Evolutionary conservation across 371 early-diverging fungal species (phyloP).

Genomic region (Actinomortierella ambigua): DNA sequence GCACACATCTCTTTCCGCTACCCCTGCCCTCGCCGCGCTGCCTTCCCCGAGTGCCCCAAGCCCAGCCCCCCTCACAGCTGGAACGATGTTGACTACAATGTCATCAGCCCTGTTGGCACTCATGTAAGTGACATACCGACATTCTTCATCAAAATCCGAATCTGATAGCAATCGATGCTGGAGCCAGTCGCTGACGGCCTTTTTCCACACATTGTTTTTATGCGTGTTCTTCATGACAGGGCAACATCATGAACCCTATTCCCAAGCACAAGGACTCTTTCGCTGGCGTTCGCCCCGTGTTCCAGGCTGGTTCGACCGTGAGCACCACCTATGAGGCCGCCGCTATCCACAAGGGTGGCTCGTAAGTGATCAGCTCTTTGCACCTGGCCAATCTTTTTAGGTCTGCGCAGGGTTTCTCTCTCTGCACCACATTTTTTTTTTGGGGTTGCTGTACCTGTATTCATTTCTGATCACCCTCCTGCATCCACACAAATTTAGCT

Average conservation of each 20-base stretch:
- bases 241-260: conserved; percentile 20
- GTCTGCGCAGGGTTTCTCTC: no score
- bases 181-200: background rate
- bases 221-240: conserved; percentile 10
- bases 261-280: conserved; percentile 36
- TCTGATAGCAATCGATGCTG: background rate
- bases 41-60: conserved; percentile 38
- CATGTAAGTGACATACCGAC: conserved; percentile 15
- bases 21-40: conserved; percentile 42
- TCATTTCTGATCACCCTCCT: no score
- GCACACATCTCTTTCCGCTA: conserved; percentile 43
- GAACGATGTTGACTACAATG: conserved; percentile 34
- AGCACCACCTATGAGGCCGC: conserved; percentile 28
- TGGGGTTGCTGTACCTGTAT: no score
- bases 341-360: conserved; percentile 42
- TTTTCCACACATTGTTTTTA: background rate
- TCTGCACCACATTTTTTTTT: no score
- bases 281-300: conserved; percentile 26
- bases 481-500: no score
- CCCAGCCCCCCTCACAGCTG: conserved; percentile 19
- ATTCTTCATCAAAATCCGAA: background rate
- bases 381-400: no score
- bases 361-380: conserved; percentile 18
- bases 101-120: conserved; percentile 31
- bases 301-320: conserved; percentile 28